Conservation (phyloP, 2,329 filamentous ascomycete species). For the Talaromyces marneffei region DNA sequence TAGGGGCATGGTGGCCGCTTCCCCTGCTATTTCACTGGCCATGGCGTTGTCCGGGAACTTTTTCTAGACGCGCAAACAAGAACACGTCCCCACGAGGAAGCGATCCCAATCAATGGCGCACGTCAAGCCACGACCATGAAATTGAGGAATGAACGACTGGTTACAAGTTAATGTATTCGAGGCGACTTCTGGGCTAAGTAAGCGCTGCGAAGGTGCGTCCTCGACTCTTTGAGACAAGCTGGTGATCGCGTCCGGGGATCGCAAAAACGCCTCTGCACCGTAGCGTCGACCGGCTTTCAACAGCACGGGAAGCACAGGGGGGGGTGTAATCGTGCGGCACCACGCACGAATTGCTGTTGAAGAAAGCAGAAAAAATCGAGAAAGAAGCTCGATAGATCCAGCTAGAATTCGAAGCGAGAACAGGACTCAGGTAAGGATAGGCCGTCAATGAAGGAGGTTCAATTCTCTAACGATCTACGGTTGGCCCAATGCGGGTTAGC, state of each 20-base stretch:
- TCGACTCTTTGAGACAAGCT: slow-evolving; percentile 9
- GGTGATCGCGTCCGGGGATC: slow-evolving; percentile 12
- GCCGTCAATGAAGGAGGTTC: slow-evolving; percentile 14
- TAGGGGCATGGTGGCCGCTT: slow-evolving; percentile 25
- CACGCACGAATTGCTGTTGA: background rate
- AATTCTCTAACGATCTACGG: slow-evolving; percentile 14
- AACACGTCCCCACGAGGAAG: slow-evolving; percentile 15
- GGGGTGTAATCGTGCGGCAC: background rate
- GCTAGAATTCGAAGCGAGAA: slow-evolving; percentile 7
- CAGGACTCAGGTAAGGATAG: slow-evolving; percentile 4
- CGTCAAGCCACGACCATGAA: slow-evolving; percentile 6
- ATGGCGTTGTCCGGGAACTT: slow-evolving; percentile 20
- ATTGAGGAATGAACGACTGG: background rate
- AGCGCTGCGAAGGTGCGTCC: background rate
- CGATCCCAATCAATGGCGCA: slow-evolving; percentile 5
- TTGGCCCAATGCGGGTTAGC: slow-evolving; percentile 12
- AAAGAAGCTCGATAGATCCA: slow-evolving; percentile 1
- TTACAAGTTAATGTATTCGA: background rate
- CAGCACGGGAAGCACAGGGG: slow-evolving; percentile 13
- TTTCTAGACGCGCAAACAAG: slow-evolving; percentile 14
- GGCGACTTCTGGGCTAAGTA: background rate
- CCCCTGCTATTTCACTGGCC: slow-evolving; percentile 35
- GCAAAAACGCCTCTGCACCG: slow-evolving; percentile 16
- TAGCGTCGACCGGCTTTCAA: slow-evolving; percentile 10
- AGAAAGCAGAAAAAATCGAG: background rate